Evolutionary conservation across 257 asterid genomes (phyloP).

Genomic region (Marsdenia floribunda): DNA sequence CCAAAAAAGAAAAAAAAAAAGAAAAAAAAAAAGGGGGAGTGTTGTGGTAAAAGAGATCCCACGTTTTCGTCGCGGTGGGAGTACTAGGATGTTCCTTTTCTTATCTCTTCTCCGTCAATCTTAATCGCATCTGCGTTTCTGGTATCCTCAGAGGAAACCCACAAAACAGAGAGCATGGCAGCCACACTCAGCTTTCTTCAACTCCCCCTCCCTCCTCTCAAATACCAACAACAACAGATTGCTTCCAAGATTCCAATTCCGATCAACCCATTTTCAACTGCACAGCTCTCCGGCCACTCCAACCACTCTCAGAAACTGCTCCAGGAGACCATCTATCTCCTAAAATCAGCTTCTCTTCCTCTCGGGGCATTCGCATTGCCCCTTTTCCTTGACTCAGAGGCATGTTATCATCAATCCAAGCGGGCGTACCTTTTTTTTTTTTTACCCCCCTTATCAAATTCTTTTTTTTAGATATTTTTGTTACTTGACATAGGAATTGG

Average conservation of each 20-base stretch:
- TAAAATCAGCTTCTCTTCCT: slow-evolving; percentile 57
- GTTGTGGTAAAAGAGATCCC: not conserved
- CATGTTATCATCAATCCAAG: slow-evolving; percentile 10
- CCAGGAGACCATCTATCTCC: slow-evolving; percentile 13
- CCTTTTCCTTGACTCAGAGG: slow-evolving; percentile 55
- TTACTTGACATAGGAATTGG: slow-evolving; percentile 3
- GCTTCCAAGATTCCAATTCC: slow-evolving; percentile 21
- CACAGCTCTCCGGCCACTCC: slow-evolving; percentile 19
- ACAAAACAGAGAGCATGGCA: slow-evolving; percentile 40
- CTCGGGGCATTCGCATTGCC: slow-evolving; percentile 62
- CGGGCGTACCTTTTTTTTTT: not conserved
- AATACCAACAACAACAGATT: slow-evolving; percentile 8
- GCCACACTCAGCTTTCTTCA: slow-evolving; percentile 59
- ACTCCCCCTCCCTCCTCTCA: slow-evolving; percentile 33
- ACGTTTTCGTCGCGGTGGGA: no score
- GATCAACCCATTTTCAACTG: slow-evolving; percentile 4
- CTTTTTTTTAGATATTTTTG: no score
- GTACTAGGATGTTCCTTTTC: not conserved
- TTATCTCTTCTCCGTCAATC: not conserved
- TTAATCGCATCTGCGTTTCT: slow-evolving; percentile 14
- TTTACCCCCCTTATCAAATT: not conserved
- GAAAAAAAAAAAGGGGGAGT: no score
- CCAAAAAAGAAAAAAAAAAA: no score
- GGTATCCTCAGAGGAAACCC: not conserved
- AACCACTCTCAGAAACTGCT: slow-evolving; percentile 7